Conservation (phyloP, 306 rosid species). For the Cercis canadensis region DNA sequence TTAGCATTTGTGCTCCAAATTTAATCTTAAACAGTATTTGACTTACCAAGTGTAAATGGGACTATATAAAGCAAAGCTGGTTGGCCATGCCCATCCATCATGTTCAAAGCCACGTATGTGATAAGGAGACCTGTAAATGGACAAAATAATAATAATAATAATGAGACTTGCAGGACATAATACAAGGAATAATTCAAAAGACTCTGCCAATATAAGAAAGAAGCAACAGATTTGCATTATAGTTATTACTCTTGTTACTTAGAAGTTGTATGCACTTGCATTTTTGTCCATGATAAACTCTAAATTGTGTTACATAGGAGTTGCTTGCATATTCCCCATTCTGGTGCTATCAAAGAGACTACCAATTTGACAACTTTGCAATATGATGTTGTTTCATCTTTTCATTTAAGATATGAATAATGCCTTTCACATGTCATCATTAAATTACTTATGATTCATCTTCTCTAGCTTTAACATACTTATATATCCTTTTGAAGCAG, state of each 20-base stretch:
- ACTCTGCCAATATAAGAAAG: conserved; percentile 6
- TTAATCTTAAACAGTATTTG: not conserved
- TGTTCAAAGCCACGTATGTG: conserved; percentile 94
- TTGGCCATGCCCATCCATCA: conserved; percentile 99
- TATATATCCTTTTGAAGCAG: not conserved
- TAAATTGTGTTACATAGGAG: no score
- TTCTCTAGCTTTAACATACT: no score
- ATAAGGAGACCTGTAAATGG: conserved; percentile 70
- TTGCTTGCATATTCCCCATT: no score
- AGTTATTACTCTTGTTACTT: not conserved
- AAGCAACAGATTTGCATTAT: conserved; percentile 5
- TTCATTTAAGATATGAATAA: no score
- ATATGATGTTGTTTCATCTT: no score
- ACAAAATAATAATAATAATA: no score
- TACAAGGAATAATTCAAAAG: conserved; percentile 16
- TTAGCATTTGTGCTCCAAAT: not conserved
- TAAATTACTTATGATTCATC: no score
- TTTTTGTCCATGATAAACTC: not conserved
- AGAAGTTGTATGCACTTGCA: not conserved
- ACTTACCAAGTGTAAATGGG: conserved; percentile 93
- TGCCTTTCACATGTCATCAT: no score
- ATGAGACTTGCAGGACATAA: conserved; percentile 11
- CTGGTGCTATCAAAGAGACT: not conserved
- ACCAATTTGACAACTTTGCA: not conserved
- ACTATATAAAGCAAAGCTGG: conserved; percentile 97